A percentile compares a stretch with the other conserved stretches of the same genome.
Conservation (phyloP, 495 filamentous ascomycete genomes). For the Trichoderma parareesei region DNA sequence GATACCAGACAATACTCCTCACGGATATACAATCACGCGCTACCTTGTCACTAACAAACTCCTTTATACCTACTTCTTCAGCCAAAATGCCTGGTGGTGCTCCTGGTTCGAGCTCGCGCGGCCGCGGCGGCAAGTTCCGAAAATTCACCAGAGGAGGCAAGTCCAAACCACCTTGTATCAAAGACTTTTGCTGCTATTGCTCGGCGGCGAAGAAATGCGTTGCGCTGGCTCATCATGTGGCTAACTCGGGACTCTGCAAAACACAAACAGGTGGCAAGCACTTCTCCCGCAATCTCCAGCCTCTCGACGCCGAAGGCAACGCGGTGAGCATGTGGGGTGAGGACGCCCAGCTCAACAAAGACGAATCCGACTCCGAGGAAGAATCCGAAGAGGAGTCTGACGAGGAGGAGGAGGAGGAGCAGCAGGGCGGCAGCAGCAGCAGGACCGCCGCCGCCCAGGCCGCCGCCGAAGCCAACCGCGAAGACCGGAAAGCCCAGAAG, state of each 20-base stretch:
- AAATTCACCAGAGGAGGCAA: slow-evolving; percentile 88
- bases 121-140: slow-evolving; percentile 85
- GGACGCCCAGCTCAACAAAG: slow-evolving; percentile 35
- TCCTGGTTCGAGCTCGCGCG: slow-evolving; percentile 45
- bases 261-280: slow-evolving; percentile 76
- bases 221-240: background rate
- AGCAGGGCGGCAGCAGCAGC: background rate
- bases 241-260: slow-evolving; percentile 11
- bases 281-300: slow-evolving; percentile 82
- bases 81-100: slow-evolving; percentile 54
- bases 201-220: slow-evolving; percentile 8
- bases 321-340: slow-evolving; percentile 63
- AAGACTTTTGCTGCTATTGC: no score
- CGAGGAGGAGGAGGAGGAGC: slow-evolving; percentile 33
- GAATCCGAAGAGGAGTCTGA: slow-evolving; percentile 38
- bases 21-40: no score
- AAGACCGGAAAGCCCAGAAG: slow-evolving; percentile 77
- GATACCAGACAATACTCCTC: no score
- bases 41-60: no score
- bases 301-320: slow-evolving; percentile 78
- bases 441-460: slow-evolving; percentile 17
- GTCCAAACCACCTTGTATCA: slow-evolving; percentile 18
- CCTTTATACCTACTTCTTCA: slow-evolving; percentile 11
- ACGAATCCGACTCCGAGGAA: slow-evolving; percentile 37
- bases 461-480: slow-evolving; percentile 47